Percentiles rank a stretch among this genome's conserved stretches.
These are phyloP conservation scores for Wickerhamiella musiphila DNA, from an alignment of 805 yeast species.

Conservation along the genomic window DNA sequence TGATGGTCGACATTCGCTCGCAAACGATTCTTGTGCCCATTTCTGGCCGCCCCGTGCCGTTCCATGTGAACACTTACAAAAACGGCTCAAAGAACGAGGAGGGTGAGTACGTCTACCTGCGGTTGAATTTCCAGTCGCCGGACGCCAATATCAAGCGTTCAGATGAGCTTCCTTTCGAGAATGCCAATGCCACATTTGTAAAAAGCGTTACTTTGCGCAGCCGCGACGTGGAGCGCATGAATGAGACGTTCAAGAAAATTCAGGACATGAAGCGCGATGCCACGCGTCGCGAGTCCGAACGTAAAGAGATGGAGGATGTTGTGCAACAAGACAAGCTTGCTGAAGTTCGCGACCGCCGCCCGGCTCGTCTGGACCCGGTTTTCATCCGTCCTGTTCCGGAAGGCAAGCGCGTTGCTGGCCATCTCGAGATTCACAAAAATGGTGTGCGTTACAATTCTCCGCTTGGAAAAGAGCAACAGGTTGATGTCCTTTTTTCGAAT, in stretches of 20 bases:
- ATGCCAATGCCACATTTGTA: constrained; percentile 70
- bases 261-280: constrained; percentile 85
- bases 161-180: constrained; percentile 82
- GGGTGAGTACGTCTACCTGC: constrained; percentile 80
- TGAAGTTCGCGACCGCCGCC: constrained; percentile 69
- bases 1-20: constrained; percentile 72
- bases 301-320: constrained; percentile 83
- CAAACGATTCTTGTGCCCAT: constrained; percentile 86
- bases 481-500: constrained; percentile 77
- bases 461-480: constrained; percentile 64
- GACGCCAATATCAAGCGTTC: constrained; percentile 61
- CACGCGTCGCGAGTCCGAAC: constrained; percentile 76
- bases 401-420: constrained; percentile 87
- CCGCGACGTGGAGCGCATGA: constrained; percentile 77
- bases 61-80: constrained; percentile 85
- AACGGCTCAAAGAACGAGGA: constrained; percentile 92
- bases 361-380: constrained; percentile 72
- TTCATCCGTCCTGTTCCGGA: constrained; percentile 93
- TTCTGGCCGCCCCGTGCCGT: constrained; percentile 92
- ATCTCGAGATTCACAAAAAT: constrained; percentile 80
- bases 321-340: constrained; percentile 78
- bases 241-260: constrained; percentile 75
- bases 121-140: constrained; percentile 86
- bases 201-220: constrained; percentile 79
- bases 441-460: constrained; percentile 90